Evolutionary conservation across 495 filamentous ascomycete genomes (phyloP), one percentile per base, ranked within the genome.

Genomic region (Astrothelium macrocarpum): DNA sequence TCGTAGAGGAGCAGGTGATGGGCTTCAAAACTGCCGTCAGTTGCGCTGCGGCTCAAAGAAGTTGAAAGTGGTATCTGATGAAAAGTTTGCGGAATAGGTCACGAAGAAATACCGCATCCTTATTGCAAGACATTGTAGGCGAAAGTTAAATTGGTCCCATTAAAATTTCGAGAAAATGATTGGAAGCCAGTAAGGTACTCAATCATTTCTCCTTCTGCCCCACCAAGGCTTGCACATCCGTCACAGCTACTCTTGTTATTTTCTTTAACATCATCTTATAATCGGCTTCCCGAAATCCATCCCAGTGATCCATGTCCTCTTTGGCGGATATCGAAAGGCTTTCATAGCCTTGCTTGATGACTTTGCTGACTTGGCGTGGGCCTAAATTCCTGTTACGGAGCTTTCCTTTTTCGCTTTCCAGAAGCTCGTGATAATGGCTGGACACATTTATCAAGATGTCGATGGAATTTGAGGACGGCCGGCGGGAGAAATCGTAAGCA

Each of bases 331-430:
- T 90, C 64, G 85, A 90, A 69, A 98, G 77, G 43, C 90, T 95
- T 74, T 98, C 94, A 71, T 96, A 97, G 0, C 94, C 94, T 72
- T 91, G 87, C 78, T 94, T 95, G 70, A 98, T 97, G 60, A 97
- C 89, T 64, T 87, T 87, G 39, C 85, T 86, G 18, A 98, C 90
- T 75, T 97, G 90, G 11, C 84, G 77, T 29, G 90, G 92, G 59
- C 88, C 91, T 32, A 97, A 74, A 65, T 87, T 75, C 67, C 84
- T 84, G 53, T 73, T 73, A 1, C 76, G 67, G 39, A 65, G 71
- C 67, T 78, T 78, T 1, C 70, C 71, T 42, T 82, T 80, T 1
- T 83, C 83, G 28, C 84, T 81, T 25, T 84, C 84, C 7, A 98
- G 81, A 25, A 97, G 81, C 28, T 86, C 78, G 68, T 91, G 86